Conservation (phyloP, 169 alveolate genomes). For the Cyclospora cayetanensis region DNA sequence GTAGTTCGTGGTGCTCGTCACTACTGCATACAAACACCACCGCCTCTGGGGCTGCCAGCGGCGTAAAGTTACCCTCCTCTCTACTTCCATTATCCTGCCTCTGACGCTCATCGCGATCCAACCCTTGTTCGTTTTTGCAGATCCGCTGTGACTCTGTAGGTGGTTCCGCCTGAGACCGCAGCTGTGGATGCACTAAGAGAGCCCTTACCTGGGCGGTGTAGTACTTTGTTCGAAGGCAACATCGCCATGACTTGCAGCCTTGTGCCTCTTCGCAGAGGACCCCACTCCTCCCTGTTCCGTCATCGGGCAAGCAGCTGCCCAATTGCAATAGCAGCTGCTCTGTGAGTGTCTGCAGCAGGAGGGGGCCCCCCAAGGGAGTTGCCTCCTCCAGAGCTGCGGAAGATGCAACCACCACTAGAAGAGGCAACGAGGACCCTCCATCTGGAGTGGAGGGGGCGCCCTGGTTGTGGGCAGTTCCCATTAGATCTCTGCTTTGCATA, state of each 20-base stretch:
- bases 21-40: background rate
- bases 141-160: too few relatives aligned
- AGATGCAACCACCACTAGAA: background rate
- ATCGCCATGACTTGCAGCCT: background rate
- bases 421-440: background rate
- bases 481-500: too few relatives aligned
- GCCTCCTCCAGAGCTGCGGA: background rate
- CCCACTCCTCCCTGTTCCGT: background rate
- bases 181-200: background rate
- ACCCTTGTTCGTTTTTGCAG: too few relatives aligned
- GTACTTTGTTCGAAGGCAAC: background rate
- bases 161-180: too few relatives aligned
- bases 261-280: background rate
- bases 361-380: background rate
- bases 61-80: background rate
- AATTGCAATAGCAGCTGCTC: background rate
- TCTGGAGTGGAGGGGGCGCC: too few relatives aligned
- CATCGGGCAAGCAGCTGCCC: background rate
- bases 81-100: too few relatives aligned
- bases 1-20: background rate
- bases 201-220: background rate
- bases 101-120: too few relatives aligned
- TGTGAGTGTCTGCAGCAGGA: background rate
- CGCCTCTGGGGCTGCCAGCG: background rate
- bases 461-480: too few relatives aligned